phyloP scores from a whole-genome alignment of 306 rosid species.

The Castanospermum australe region DNA sequence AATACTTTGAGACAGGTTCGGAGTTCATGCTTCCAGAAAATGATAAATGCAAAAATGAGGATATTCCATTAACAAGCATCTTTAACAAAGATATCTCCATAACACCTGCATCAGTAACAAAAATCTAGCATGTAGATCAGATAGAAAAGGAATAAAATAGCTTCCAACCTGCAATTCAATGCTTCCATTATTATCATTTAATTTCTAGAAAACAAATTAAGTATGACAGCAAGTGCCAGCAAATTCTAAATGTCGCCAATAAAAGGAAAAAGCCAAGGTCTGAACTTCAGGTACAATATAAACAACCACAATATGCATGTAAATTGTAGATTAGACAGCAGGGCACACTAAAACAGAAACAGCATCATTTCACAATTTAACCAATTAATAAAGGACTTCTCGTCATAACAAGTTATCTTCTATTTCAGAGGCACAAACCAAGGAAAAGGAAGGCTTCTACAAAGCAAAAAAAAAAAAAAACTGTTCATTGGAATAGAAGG shows the following conservation, averaged over 20 bases:
- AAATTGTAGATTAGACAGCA: background rate
- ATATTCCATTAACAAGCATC: constrained; percentile 59
- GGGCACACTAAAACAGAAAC: background rate
- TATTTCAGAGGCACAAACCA: background rate
- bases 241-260: background rate
- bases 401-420: background rate
- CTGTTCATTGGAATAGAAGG: background rate
- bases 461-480: background rate
- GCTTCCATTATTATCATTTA: background rate
- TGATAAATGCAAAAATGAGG: constrained; percentile 71
- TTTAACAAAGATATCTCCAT: constrained; percentile 87
- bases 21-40: constrained; percentile 58
- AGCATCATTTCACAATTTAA: background rate
- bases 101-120: constrained; percentile 61
- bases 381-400: background rate
- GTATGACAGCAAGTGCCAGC: background rate
- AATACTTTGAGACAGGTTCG: constrained; percentile 72
- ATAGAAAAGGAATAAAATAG: background rate
- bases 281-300: background rate
- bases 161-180: constrained; percentile 5
- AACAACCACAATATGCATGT: background rate
- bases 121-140: constrained; percentile 18
- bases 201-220: constrained; percentile 13
- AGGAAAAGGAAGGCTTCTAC: background rate
- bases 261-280: background rate